Evolutionary conservation across 441 rosid species (phyloP), one percentile per base, ranked within the genome.

Genomic region (Geranium incanum): DNA sequence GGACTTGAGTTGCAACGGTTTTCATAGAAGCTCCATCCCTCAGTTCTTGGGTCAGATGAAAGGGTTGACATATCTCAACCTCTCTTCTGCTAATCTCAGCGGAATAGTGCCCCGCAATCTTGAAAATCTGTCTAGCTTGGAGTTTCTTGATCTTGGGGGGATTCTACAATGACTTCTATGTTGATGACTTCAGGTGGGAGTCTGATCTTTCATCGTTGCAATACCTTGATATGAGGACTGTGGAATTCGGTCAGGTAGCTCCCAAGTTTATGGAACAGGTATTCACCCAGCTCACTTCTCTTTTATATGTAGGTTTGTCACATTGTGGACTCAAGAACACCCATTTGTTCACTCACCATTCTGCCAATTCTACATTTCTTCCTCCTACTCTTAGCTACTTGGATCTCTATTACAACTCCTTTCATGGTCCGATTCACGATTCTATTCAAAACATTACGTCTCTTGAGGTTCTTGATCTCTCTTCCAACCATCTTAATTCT

Each of bases 121-220:
- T 16, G 65, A 72, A 4, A 75, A 79, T 60, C 77, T 80, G 13
- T 23, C 79, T 0, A 8, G 33, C 8, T 43, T 80, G 62, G 63
- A 77, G 36, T 13, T 41, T 50, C 80, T 80, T 66, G 69, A 74
- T 41, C 74, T 77, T 23, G 1, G 33, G 0, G 33, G 33, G 33
- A n/a, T n/a, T n/a, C n/a, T n/a, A n/a, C n/a, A 23, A 23, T 1
- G 33, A 23, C 1, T 23, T 23, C 0, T 23, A 23, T 23, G 33
- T 50, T 50, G 57, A 5, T 37, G 48, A 19, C 15, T 19, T 67
- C 16, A 12, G 5, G 3, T 77, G 78, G 76, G 23, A 75, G 8
- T 28, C 79, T 0, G 0, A 0, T 69, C 45, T 69, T 69, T 18
- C 0, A 0, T 50, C 64, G 2, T 57, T 69, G 48, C 16, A 33